These are phyloP conservation scores for Smittium mucronatum DNA, from an alignment of 371 early-diverging fungal species.

Conservation along the genomic window DNA sequence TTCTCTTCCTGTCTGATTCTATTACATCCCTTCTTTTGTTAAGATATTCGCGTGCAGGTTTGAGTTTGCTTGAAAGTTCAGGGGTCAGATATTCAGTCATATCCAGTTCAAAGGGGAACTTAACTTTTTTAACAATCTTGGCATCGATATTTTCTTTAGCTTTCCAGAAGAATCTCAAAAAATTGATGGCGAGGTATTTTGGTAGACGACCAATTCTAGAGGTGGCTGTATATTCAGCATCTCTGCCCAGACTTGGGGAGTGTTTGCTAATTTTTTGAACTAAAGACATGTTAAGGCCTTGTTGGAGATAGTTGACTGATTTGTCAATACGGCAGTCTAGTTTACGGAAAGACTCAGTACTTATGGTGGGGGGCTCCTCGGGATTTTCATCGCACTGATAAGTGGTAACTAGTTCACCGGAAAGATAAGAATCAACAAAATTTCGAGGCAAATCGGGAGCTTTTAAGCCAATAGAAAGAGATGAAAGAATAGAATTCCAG, in stretches of 20 bases:
- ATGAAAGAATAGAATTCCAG: conserved; percentile 47
- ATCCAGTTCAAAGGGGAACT: conserved; percentile 86
- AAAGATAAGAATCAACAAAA: conserved; percentile 73
- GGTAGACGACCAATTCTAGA: conserved; percentile 74
- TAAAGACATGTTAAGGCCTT: conserved; percentile 35
- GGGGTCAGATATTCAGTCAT: conserved; percentile 69
- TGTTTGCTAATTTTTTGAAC: conserved; percentile 78
- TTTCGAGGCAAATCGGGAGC: neutral
- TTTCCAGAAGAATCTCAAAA: conserved; percentile 95
- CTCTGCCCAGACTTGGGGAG: conserved; percentile 63
- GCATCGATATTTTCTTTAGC: conserved; percentile 66
- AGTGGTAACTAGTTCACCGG: conserved; percentile 53
- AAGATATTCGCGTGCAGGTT: conserved; percentile 54
- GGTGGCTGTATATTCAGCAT: conserved; percentile 64
- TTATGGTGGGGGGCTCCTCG: conserved; percentile 48
- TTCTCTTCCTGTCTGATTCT: conserved; percentile 44
- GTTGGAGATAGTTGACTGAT: conserved; percentile 28
- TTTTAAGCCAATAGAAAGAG: conserved; percentile 16
- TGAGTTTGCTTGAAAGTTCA: conserved; percentile 65
- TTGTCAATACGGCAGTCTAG: conserved; percentile 72
- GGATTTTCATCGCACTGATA: conserved; percentile 65
- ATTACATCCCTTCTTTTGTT: conserved; percentile 60
- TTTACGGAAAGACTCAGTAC: conserved; percentile 59
- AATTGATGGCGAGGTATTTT: conserved; percentile 74
- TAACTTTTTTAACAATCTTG: conserved; percentile 85